Conservation (phyloP, 495 filamentous ascomycete species). For the Xylaria acuta region DNA sequence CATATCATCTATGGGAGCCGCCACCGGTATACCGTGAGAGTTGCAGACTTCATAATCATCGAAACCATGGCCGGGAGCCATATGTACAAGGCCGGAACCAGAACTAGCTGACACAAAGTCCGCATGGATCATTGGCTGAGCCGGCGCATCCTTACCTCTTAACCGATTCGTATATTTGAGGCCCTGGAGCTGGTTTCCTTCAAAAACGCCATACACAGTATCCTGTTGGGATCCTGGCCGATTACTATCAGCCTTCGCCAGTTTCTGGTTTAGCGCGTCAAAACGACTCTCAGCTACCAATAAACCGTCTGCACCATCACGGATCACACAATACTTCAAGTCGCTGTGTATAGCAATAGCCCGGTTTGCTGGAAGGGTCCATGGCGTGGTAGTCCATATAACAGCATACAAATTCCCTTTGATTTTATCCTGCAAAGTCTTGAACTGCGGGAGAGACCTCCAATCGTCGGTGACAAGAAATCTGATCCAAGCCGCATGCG, state of each 20-base stretch:
- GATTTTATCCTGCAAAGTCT: slow-evolving; percentile 40
- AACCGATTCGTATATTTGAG: slow-evolving; percentile 71
- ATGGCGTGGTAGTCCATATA: slow-evolving; percentile 98
- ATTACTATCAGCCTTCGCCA: slow-evolving; percentile 35
- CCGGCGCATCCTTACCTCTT: slow-evolving; percentile 55
- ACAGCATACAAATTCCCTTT: slow-evolving; percentile 66
- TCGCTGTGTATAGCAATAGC: slow-evolving; percentile 80
- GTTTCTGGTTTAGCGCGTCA: slow-evolving; percentile 47
- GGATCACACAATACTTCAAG: slow-evolving; percentile 74
- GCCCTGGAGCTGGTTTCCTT: slow-evolving; percentile 69
- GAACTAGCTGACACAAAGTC: slow-evolving; percentile 86
- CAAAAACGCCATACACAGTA: slow-evolving; percentile 60
- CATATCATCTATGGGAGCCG: slow-evolving; percentile 80
- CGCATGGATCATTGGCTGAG: slow-evolving; percentile 76
- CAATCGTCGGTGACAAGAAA: slow-evolving; percentile 72
- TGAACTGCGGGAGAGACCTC: slow-evolving; percentile 41
- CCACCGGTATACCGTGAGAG: slow-evolving; percentile 66
- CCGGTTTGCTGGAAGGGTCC: slow-evolving; percentile 93
- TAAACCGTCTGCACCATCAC: slow-evolving; percentile 58
- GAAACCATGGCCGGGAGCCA: slow-evolving; percentile 93
- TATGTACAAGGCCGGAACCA: slow-evolving; percentile 91
- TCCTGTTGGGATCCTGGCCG: slow-evolving; percentile 37
- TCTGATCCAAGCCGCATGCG: slow-evolving; percentile 79
- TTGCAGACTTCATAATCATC: slow-evolving; percentile 91
- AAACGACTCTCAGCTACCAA: slow-evolving; percentile 70